Base-by-base conservation (phyloP, 768 basidiomycete genomes). In the Sarcodon aspratus region DNA sequence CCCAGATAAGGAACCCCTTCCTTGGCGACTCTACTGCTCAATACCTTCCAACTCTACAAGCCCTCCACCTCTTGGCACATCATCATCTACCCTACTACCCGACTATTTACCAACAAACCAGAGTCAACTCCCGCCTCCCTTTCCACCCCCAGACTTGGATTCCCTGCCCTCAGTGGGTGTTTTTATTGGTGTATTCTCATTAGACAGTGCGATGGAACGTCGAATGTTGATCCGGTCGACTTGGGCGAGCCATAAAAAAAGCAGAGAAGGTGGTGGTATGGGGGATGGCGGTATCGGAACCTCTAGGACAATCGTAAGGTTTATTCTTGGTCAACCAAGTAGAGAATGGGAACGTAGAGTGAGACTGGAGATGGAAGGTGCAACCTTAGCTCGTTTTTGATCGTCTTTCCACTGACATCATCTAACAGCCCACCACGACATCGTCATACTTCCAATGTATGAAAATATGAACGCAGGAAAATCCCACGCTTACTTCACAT, bases 381-480 rank as follows among this genome's bases (percentile, higher is more conserved):
- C 61, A 86, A 77, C 3, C 13, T 37, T 6, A 17, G 33, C 51
- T 37, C 13, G 11, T 34, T 33, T 43, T 43, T n/a, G 27, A 43
- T 33, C 13, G 33, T 11, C 6, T 38, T 46, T 40, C 17, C 27
- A 33, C 17, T 53, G 33, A 46, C 33, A 27, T 40, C 33, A 17
- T 31, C 35, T 46, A 49, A 34, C 60, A 91, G 88, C 77, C 62
- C 90, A 82, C 63, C 85, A 90, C 59, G 91, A 93, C 62, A 84
- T 94, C 50, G 69, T 92, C 53, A 73, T 94, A 44, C 73, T 96
- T 40, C 86, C 90, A 27, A 80, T 83, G 40, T 59, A 76, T 9
- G 95, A 98, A 68, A 96, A 97, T 64, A 97, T 98, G 95, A 97
- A 98, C 65, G 69, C 76, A 44, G 95, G 95, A 49, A 98, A 98